phyloP scores from a whole-genome alignment of 179 eudicot species.

The Sideroxylon spinosum region DNA sequence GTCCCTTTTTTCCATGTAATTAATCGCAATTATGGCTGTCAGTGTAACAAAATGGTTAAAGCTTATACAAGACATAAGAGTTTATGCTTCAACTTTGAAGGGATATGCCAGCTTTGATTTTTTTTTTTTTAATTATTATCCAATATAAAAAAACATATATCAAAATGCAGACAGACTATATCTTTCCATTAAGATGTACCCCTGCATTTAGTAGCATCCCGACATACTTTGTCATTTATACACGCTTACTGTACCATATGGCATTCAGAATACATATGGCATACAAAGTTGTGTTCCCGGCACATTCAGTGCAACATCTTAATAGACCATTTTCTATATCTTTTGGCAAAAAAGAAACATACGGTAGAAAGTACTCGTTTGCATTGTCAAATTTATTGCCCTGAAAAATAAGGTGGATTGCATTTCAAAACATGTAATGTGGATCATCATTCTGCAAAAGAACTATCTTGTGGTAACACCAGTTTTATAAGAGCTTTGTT shows the following conservation, averaged over 20 bases:
- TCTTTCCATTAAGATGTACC: constrained; percentile 5
- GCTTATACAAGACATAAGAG: neutral
- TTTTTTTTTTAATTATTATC: neutral
- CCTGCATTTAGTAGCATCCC: neutral
- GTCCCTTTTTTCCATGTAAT: too few relatives aligned
- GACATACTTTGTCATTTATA: neutral
- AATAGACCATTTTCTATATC: neutral
- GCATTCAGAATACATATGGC: neutral
- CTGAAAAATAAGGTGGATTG: neutral
- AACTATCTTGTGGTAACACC: neutral
- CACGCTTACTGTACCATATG: neutral
- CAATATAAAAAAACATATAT: neutral
- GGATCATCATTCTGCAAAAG: neutral
- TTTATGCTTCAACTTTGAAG: neutral
- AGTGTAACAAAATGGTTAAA: neutral
- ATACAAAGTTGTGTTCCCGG: neutral
- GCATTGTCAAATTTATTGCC: neutral
- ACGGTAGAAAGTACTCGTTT: neutral
- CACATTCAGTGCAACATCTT: neutral
- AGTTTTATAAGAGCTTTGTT: neutral
- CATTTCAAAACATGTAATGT: neutral
- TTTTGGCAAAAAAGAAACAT: neutral
- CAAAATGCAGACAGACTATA: neutral
- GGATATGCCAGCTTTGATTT: neutral
- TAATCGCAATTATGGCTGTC: too few relatives aligned